Conservation (phyloP, 2,329 filamentous ascomycete species). For the Didymosphaeria variabile region DNA sequence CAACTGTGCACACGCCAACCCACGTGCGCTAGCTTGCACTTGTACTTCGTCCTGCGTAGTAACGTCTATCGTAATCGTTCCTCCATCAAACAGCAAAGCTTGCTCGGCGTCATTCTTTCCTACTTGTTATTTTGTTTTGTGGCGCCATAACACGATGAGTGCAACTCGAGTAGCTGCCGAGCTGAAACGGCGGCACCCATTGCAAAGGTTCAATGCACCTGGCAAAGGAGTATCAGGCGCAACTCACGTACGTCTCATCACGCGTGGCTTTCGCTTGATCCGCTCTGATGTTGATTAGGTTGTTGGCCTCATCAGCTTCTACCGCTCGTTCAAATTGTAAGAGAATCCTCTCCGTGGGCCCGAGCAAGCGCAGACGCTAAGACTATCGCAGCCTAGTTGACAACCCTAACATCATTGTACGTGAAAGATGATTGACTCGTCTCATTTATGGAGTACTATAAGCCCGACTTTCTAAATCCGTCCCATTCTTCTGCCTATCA, state of each 20-base stretch:
- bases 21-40: conserved; percentile 10
- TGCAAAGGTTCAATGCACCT: conserved; percentile 73
- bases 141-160: conserved; percentile 20
- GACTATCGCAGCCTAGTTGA: conserved; percentile 37
- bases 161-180: conserved; percentile 28
- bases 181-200: conserved; percentile 61
- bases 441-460: not conserved
- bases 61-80: not conserved
- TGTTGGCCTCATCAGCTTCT: conserved; percentile 55
- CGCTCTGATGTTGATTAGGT: conserved; percentile 27
- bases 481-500: not conserved
- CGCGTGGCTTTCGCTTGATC: not conserved
- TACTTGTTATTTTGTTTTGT: not conserved
- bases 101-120: not conserved
- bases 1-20: conserved; percentile 9
- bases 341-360: not conserved
- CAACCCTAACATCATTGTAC: conserved; percentile 41
- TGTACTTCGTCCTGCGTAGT: not conserved
- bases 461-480: not conserved
- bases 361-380: conserved; percentile 24
- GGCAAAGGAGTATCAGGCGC: conserved; percentile 69
- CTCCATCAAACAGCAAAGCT: not conserved
- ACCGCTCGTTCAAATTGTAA: conserved; percentile 53
- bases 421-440: not conserved
- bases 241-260: conserved; percentile 60